These are phyloP conservation scores for Bacidia rubella DNA, from an alignment of 495 filamentous ascomycete genomes.

Conservation along the genomic window DNA sequence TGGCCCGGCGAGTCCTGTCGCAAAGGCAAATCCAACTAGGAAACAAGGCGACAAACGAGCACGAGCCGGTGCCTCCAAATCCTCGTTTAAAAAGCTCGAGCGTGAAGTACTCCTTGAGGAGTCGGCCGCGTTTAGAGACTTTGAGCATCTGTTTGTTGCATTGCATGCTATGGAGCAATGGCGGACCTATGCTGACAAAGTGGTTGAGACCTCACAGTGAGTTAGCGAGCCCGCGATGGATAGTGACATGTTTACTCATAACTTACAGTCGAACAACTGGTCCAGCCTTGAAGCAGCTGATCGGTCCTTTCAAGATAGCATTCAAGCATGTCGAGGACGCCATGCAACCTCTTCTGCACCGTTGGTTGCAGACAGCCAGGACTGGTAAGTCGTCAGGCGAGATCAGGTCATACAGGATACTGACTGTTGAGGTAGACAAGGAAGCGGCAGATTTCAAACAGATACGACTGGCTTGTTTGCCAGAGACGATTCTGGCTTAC, in stretches of 20 bases:
- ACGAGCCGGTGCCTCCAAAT: neutral
- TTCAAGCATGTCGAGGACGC: constrained; percentile 23
- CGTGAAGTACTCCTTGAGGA: constrained; percentile 32
- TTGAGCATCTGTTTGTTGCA: constrained; percentile 53
- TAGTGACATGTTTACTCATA: neutral
- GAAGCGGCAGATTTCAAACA: constrained; percentile 32
- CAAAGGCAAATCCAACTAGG: neutral
- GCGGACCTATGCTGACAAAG: constrained; percentile 32
- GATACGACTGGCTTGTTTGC: constrained; percentile 62
- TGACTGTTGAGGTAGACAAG: constrained; percentile 21
- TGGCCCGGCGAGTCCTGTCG: neutral
- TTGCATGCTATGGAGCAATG: constrained; percentile 55
- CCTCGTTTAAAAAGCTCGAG: neutral
- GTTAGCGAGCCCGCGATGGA: neutral
- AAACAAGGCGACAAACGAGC: constrained; percentile 2
- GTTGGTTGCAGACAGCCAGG: constrained; percentile 25
- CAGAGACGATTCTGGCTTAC: constrained; percentile 71
- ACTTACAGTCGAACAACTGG: constrained; percentile 4
- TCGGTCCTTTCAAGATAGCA: constrained; percentile 23
- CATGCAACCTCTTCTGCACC: constrained; percentile 28
- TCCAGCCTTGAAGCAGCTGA: constrained; percentile 22
- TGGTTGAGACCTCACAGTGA: constrained; percentile 27
- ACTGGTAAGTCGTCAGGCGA: constrained; percentile 25
- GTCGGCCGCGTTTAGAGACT: constrained; percentile 53
- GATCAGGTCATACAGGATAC: constrained; percentile 1